Evolutionary conservation across 352 stramenopile genomes (phyloP).

Genomic region (Pythium phragmiticola): DNA sequence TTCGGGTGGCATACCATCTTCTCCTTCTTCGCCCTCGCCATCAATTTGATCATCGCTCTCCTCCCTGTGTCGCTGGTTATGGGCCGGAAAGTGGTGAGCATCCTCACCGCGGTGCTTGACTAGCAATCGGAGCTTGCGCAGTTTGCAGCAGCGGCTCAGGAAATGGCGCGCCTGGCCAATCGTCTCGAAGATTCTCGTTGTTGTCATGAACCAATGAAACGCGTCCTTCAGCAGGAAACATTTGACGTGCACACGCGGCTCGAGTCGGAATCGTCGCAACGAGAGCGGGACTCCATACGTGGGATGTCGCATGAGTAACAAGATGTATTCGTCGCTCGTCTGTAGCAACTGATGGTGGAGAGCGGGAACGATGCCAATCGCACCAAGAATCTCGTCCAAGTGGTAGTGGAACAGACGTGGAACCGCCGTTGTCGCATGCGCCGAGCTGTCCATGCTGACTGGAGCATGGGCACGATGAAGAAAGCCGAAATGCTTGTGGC

Average conservation of each 20-base stretch:
- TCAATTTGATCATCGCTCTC: constrained; percentile 19
- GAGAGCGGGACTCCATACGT: constrained; percentile 41
- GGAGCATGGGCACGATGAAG: constrained; percentile 5
- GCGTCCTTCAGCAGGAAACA: constrained; percentile 76
- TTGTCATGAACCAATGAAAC: constrained; percentile 54
- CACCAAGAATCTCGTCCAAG: constrained; percentile 41
- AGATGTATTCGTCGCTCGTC: constrained; percentile 72
- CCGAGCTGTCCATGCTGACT: not conserved
- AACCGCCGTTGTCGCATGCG: not conserved
- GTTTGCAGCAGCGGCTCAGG: constrained; percentile 73
- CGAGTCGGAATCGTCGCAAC: constrained; percentile 62
- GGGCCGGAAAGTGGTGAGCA: constrained; percentile 44
- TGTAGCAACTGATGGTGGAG: constrained; percentile 45
- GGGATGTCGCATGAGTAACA: constrained; percentile 68
- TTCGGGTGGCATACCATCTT: constrained; percentile 23
- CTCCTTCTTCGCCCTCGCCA: constrained; percentile 17
- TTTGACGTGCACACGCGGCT: constrained; percentile 68
- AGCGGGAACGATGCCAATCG: constrained; percentile 48
- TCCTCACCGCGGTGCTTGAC: constrained; percentile 57
- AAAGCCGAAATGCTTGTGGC: constrained; percentile 14
- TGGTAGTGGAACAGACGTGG: constrained; percentile 8
- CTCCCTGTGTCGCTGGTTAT: constrained; percentile 9
- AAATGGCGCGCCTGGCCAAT: constrained; percentile 43
- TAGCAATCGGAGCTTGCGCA: constrained; percentile 64
- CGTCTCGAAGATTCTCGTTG: constrained; percentile 43